Evolutionary conservation across 1,284 basidiomycete species (phyloP).

Genomic region (Pseudomicrostroma phylloplanum): DNA sequence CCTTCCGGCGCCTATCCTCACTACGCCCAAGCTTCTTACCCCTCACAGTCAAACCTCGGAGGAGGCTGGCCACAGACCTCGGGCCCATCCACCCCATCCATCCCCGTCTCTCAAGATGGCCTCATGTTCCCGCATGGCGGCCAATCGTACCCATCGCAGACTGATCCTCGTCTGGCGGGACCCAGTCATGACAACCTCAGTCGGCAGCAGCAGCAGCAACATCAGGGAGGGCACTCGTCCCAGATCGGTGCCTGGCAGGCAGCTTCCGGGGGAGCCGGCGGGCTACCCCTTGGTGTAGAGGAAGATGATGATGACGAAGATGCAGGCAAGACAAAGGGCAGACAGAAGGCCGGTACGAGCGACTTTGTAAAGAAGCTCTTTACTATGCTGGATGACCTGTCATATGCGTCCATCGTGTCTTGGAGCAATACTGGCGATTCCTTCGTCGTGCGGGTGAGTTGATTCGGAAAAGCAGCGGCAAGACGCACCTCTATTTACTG

Average conservation of each 20-base stretch:
- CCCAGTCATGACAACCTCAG: neutral
- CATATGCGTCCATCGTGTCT: constrained; percentile 68
- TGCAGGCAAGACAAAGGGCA: neutral
- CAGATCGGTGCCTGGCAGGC: neutral
- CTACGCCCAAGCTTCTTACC: too few relatives aligned
- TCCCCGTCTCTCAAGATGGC: neutral
- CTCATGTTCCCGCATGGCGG: neutral
- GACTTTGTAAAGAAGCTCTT: constrained; percentile 90
- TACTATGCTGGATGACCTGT: constrained; percentile 79
- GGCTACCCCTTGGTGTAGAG: neutral
- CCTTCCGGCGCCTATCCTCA: too few relatives aligned
- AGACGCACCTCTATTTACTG: neutral
- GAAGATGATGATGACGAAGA: neutral
- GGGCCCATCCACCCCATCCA: neutral
- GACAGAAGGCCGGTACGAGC: constrained; percentile 34
- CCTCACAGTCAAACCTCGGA: too few relatives aligned
- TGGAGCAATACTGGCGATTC: constrained; percentile 82
- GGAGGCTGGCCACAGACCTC: too few relatives aligned
- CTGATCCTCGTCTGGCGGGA: too few relatives aligned
- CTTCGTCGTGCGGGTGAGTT: constrained; percentile 70
- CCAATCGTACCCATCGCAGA: too few relatives aligned
- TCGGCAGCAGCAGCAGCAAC: constrained; percentile 4
- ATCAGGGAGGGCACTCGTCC: neutral
- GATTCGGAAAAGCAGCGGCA: neutral
- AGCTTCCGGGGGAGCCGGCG: neutral